Percentiles rank a stretch among this genome's conserved stretches.
Conservation (phyloP, 2,329 filamentous ascomycete species). For the Colletotrichum salicis region DNA sequence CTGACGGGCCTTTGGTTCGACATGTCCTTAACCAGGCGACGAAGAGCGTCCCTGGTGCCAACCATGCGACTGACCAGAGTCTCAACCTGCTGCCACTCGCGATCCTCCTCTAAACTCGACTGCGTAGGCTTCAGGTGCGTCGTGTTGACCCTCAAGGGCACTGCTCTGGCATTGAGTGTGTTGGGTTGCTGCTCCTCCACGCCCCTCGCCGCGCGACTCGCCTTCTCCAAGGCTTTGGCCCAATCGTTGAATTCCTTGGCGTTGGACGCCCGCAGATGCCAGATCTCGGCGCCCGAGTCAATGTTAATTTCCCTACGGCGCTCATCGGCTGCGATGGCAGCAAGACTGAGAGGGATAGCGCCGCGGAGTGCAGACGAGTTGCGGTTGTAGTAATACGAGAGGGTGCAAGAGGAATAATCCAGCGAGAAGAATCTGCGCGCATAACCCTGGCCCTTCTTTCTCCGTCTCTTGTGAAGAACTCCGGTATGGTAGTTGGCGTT, state of each 20-base stretch:
- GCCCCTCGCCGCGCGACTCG: constrained; percentile 73
- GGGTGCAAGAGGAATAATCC: constrained; percentile 91
- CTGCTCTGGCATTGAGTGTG: constrained; percentile 36
- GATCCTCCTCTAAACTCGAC: constrained; percentile 69
- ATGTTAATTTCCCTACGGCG: constrained; percentile 92
- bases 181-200: constrained; percentile 45
- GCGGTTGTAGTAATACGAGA: constrained; percentile 96
- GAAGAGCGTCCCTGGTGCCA: constrained; percentile 87
- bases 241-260: constrained; percentile 88
- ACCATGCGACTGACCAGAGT: constrained; percentile 85
- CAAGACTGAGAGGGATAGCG: constrained; percentile 90
- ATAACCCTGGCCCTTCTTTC: constrained; percentile 94
- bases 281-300: constrained; percentile 95
- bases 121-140: constrained; percentile 42
- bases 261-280: constrained; percentile 89
- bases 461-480: constrained; percentile 85
- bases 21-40: constrained; percentile 86
- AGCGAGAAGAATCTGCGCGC: constrained; percentile 95
- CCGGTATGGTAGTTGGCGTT: constrained; percentile 79
- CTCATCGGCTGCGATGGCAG: constrained; percentile 90
- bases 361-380: constrained; percentile 93
- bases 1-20: constrained; percentile 68
- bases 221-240: constrained; percentile 85
- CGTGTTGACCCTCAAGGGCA: constrained; percentile 42
- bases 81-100: constrained; percentile 90